Percentiles rank a stretch among this genome's conserved stretches.
Evolutionary conservation across 176 grass and related monocot species (phyloP).

Genomic region (Triticum monococcum): DNA sequence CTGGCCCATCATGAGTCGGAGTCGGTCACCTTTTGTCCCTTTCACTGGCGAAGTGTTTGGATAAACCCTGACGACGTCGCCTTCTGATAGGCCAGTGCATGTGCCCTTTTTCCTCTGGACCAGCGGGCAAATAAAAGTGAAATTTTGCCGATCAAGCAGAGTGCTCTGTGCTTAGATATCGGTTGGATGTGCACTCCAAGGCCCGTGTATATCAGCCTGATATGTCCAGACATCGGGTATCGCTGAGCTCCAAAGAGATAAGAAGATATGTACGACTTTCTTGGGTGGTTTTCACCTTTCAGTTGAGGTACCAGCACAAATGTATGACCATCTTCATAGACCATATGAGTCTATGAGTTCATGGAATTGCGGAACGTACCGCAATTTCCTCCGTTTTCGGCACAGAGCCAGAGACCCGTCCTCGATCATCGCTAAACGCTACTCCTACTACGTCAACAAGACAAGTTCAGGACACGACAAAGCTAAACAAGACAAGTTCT

Average conservation of each 20-base stretch:
- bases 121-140: background rate
- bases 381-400: background rate
- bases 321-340: background rate
- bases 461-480: background rate
- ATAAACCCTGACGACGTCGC: background rate
- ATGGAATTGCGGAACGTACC: background rate
- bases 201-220: too few relatives aligned
- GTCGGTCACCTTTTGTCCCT: background rate
- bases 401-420: conserved; percentile 7
- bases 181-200: too few relatives aligned
- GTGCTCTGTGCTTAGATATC: background rate
- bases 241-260: too few relatives aligned
- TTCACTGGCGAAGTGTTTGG: background rate
- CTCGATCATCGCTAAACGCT: conserved; percentile 10
- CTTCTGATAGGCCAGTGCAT: background rate
- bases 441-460: background rate
- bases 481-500: background rate
- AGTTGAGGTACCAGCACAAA: background rate
- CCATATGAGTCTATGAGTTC: background rate
- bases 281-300: background rate
- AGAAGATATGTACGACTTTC: too few relatives aligned
- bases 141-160: background rate
- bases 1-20: background rate
- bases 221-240: too few relatives aligned
- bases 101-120: background rate